Percentiles rank a stretch among this genome's conserved stretches.
phyloP scores from a whole-genome alignment of 2,329 filamentous ascomycete species.

The Fusarium agapanthi region DNA sequence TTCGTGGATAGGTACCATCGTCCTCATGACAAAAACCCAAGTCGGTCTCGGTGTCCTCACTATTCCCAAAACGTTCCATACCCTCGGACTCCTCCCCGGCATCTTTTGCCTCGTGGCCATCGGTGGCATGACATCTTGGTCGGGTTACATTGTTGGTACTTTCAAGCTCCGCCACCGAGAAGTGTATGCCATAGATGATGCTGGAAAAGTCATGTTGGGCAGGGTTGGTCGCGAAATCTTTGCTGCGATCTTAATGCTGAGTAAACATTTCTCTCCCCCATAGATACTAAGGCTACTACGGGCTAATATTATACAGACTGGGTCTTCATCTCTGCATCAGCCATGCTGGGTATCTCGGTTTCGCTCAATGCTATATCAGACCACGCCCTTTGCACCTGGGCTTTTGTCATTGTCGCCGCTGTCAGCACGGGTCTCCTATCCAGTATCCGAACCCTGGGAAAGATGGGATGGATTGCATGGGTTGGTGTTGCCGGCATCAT shows the following conservation, averaged over 20 bases:
- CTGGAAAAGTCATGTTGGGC: slow-evolving; percentile 57
- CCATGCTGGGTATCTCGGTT: slow-evolving; percentile 52
- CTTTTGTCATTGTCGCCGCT: slow-evolving; percentile 49
- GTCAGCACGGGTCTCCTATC: slow-evolving; percentile 41
- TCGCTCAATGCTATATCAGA: slow-evolving; percentile 50
- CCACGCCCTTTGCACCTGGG: slow-evolving; percentile 51
- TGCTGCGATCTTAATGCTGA: slow-evolving; percentile 46
- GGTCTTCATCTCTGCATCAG: slow-evolving; percentile 49
- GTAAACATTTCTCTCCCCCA: slow-evolving; percentile 28
- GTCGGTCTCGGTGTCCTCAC: slow-evolving; percentile 59
- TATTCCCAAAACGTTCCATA: slow-evolving; percentile 56
- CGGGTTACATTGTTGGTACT: slow-evolving; percentile 56
- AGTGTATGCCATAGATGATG: slow-evolving; percentile 63
- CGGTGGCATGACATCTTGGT: slow-evolving; percentile 57
- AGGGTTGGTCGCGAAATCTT: slow-evolving; percentile 54
- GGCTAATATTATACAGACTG: slow-evolving; percentile 31
- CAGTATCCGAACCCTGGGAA: slow-evolving; percentile 44
- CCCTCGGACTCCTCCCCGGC: slow-evolving; percentile 58
- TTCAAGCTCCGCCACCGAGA: slow-evolving; percentile 61
- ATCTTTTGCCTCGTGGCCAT: slow-evolving; percentile 53
- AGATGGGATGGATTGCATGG: slow-evolving; percentile 46
- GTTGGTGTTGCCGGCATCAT: slow-evolving; percentile 44
- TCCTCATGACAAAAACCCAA: slow-evolving; percentile 57
- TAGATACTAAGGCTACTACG: neutral
- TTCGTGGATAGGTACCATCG: slow-evolving; percentile 53